Conservation (phyloP, 2,329 filamentous ascomycete species). For the Aspergillus quadricinctus region DNA sequence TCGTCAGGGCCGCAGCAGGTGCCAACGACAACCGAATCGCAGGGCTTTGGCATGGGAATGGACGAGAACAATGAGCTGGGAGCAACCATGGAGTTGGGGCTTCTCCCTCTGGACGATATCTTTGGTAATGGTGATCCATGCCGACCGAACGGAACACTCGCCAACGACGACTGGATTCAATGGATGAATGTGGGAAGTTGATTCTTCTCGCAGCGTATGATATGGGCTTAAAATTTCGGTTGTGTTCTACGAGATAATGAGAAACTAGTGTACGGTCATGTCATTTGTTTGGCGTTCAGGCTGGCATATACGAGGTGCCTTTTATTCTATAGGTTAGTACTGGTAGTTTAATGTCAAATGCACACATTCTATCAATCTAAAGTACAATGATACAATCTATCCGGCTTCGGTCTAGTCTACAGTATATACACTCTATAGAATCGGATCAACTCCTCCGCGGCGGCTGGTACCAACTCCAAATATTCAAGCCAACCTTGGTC, state of each 20-base stretch:
- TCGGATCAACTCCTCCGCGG: conserved; percentile 14
- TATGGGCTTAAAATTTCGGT: conserved; percentile 8
- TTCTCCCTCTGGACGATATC: conserved; percentile 37
- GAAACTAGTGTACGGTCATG: neutral
- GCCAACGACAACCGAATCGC: conserved; percentile 15
- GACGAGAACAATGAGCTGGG: conserved; percentile 25
- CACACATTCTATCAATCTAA: neutral
- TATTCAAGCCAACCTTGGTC: conserved; percentile 59
- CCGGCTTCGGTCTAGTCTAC: neutral
- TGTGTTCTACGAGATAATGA: neutral
- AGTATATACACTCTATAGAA: neutral
- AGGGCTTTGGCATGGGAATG: conserved; percentile 23
- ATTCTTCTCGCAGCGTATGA: neutral
- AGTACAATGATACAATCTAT: too few relatives aligned
- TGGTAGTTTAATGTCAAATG: neutral
- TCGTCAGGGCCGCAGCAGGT: conserved; percentile 19
- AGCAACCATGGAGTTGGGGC: conserved; percentile 31
- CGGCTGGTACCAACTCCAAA: conserved; percentile 60
- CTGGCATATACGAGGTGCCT: neutral
- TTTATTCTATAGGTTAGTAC: neutral
- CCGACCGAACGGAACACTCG: conserved; percentile 19
- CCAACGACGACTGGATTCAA: conserved; percentile 36
- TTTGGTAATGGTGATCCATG: conserved; percentile 31
- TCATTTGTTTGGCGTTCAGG: neutral
- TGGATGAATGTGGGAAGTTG: conserved; percentile 33